Base-by-base conservation (phyloP, 2,329 filamentous ascomycete species). In the Phyllosticta paracitricarpa region DNA sequence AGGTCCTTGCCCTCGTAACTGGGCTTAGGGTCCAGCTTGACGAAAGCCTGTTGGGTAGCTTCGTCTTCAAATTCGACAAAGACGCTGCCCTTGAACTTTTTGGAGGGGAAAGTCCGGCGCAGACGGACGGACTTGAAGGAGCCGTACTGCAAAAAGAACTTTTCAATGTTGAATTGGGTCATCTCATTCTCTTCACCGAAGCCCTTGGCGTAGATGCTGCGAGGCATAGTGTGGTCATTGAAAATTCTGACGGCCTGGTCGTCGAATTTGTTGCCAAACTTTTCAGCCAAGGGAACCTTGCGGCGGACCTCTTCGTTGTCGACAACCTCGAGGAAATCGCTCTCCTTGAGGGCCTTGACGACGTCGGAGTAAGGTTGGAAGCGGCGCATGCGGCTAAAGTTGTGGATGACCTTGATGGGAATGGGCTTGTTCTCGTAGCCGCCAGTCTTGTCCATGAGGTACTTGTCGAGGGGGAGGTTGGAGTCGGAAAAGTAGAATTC, bases 401-500 rank as follows among this genome's bases (percentile, higher is more conserved):
- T 86, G 80, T 87, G 85, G 66, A 99, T 85, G 64, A 86, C 83
- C 70, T 86, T 86, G 67, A 99, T 80, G 24, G 86, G 79, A 48
- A 99, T 86, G 53, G 92, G 83, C 74, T 89, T 88, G 80, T 97
- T 96, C 69, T 88, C 82, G 65, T 83, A 80, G 62, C 93, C 93
- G 51, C 86, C 88, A 61, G 90, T 89, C 69, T 86, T 81, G 65
- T 85, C 81, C 79, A 91, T 89, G 67, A 99, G 82, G 78, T 90
- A 96, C 73, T 91, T 89, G 77, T 99, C 95, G 69, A 85, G 86
- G 58, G 88, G 87, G 48, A 99, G 84, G 77, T 97, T 97, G 70
- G 87, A 89, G 74, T 95, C 89, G 69, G 89, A 89, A 77, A 97
- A 96, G 82, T 97, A 97, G 76, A 96, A 97, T 73, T 97, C 91